A percentile compares a stretch with the other conserved stretches of the same genome.
Evolutionary conservation across 2,329 filamentous ascomycete genomes (phyloP).

Genomic region (Colletotrichum godetiae): DNA sequence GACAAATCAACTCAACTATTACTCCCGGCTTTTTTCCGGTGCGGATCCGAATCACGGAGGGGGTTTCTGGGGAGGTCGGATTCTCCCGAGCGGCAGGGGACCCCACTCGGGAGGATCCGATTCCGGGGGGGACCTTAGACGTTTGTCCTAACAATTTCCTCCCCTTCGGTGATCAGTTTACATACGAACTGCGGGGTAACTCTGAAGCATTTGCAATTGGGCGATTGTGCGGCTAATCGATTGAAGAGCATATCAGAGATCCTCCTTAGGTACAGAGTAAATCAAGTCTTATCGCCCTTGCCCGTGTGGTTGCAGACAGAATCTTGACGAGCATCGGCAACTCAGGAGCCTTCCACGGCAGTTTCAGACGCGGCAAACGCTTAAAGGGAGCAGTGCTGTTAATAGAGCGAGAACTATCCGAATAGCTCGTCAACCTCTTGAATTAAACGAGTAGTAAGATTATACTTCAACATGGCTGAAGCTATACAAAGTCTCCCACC

Average conservation of each 20-base stretch:
- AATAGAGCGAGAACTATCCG: background rate
- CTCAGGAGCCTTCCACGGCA: background rate
- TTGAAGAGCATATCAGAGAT: background rate
- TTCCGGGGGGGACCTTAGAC: background rate
- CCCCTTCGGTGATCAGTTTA: background rate
- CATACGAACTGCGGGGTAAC: background rate
- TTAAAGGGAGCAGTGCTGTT: background rate
- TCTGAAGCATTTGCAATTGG: background rate
- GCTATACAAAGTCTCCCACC: background rate
- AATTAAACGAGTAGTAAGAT: background rate
- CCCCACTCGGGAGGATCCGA: background rate
- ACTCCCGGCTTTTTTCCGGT: background rate
- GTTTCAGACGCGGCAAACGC: background rate
- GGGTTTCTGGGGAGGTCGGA: background rate
- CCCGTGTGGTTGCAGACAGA: background rate
- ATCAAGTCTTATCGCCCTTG: background rate
- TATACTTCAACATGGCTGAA: background rate
- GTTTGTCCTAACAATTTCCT: background rate
- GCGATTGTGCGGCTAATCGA: background rate
- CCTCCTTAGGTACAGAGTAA: background rate
- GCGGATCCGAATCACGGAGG: background rate
- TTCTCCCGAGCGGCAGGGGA: background rate
- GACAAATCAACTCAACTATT: background rate
- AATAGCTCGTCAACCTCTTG: too few relatives aligned
- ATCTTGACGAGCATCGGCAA: background rate